Percentiles rank a stretch among this genome's conserved stretches.
phyloP scores from a whole-genome alignment of 2,329 filamentous ascomycete species.

The Helminthosporium solani region DNA sequence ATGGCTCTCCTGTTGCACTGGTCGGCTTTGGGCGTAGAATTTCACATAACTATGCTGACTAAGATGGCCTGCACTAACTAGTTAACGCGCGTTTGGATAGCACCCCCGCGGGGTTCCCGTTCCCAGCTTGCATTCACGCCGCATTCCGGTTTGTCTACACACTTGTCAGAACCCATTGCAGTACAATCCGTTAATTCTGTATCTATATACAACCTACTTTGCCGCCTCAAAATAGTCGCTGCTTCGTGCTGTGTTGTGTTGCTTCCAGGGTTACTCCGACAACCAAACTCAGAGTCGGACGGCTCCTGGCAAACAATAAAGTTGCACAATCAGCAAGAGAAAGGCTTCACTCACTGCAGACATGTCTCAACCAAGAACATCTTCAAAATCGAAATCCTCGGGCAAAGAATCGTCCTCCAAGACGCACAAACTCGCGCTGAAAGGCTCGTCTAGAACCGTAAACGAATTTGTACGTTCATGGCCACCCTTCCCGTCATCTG shows the following conservation, averaged over 20 bases:
- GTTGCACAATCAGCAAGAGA: too few species aligned
- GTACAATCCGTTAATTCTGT: neutral
- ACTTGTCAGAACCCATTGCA: constrained; percentile 5
- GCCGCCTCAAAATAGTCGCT: too few species aligned
- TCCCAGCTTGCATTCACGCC: neutral
- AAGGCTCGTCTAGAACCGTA: constrained; percentile 83
- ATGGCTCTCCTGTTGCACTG: neutral
- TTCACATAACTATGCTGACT: too few species aligned
- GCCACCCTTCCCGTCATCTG: neutral
- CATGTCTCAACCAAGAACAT: constrained; percentile 37
- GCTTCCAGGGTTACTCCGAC: constrained; percentile 28
- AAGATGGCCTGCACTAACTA: too few species aligned
- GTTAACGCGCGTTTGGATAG: too few species aligned
- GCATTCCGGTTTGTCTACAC: neutral
- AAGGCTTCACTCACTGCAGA: constrained; percentile 22
- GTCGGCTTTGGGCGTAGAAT: neutral
- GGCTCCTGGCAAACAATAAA: too few species aligned
- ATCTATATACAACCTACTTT: neutral
- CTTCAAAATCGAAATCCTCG: constrained; percentile 22
- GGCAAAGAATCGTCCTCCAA: constrained; percentile 73
- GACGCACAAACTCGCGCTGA: constrained; percentile 89
- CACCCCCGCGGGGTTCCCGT: neutral
- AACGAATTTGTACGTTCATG: constrained; percentile 82
- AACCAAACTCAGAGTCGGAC: too few species aligned
- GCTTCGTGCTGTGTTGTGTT: too few species aligned